Conservation (phyloP, 495 filamentous ascomycete genomes). For the Tuber aestivum region DNA sequence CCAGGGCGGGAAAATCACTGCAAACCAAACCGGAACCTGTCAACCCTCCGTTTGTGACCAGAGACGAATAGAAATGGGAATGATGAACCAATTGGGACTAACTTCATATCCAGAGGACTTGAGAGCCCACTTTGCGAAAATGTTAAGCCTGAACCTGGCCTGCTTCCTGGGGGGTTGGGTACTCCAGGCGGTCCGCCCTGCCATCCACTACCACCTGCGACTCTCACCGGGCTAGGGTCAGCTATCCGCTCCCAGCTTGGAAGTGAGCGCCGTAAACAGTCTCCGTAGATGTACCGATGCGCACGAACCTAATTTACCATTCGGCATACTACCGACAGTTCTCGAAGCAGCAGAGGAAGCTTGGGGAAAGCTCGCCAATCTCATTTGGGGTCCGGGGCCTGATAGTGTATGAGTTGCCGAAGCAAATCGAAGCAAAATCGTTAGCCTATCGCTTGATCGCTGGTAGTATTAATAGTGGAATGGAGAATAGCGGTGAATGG, state of each 20-base stretch:
- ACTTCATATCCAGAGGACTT: constrained; percentile 41
- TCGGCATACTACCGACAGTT: constrained; percentile 28
- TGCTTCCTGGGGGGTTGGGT: constrained; percentile 35
- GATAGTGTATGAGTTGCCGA: constrained; percentile 2
- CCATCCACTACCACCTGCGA: constrained; percentile 39
- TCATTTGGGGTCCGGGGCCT: constrained; percentile 36
- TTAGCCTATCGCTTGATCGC: constrained; percentile 19
- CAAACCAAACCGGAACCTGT: constrained; percentile 6
- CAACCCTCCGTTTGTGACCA: constrained; percentile 11
- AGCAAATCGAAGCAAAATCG: neutral
- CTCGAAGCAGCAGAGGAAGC: constrained; percentile 25
- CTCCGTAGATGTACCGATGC: constrained; percentile 19
- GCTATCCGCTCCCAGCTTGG: constrained; percentile 17
- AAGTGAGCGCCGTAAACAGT: constrained; percentile 14
- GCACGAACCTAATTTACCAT: constrained; percentile 41
- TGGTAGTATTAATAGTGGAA: constrained; percentile 7
- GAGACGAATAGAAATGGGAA: neutral
- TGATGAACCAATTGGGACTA: neutral
- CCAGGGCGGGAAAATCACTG: constrained; percentile 42
- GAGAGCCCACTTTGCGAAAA: constrained; percentile 39
- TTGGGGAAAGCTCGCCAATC: constrained; percentile 30
- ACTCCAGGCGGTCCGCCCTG: constrained; percentile 39
- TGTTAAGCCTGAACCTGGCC: constrained; percentile 35
- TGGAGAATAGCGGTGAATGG: constrained; percentile 16
- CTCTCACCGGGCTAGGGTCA: constrained; percentile 15